phyloP scores from a whole-genome alignment of 2,329 filamentous ascomycete species.

The Calonectria pteridis region DNA sequence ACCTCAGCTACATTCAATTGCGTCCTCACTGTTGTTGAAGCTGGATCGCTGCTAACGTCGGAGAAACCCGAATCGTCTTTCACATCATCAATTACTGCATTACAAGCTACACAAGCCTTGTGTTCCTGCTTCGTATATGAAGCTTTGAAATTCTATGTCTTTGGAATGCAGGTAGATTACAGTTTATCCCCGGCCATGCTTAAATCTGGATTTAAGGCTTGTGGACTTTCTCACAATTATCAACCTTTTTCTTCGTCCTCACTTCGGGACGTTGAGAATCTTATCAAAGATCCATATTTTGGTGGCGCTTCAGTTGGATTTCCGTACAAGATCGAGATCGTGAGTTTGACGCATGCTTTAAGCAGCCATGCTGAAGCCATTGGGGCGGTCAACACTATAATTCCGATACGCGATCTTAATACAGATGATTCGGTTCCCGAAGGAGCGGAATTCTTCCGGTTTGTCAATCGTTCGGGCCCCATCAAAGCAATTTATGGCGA shows the following conservation, averaged over 20 bases:
- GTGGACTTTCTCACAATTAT: conserved; percentile 77
- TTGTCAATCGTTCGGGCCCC: conserved; percentile 71
- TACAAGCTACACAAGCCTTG: conserved; percentile 73
- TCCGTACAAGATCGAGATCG: conserved; percentile 81
- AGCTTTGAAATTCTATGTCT: conserved; percentile 78
- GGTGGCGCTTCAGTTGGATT: conserved; percentile 80
- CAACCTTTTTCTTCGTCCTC: conserved; percentile 72
- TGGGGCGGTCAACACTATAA: conserved; percentile 81
- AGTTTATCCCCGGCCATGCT: conserved; percentile 84
- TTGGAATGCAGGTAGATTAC: conserved; percentile 79
- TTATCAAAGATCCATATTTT: conserved; percentile 75
- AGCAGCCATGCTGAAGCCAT: conserved; percentile 81
- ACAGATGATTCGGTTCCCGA: conserved; percentile 68
- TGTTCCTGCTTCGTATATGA: conserved; percentile 76
- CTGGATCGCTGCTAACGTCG: conserved; percentile 49
- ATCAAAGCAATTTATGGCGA: conserved; percentile 80
- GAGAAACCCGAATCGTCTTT: background rate
- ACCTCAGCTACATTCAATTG: conserved; percentile 76
- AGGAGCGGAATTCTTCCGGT: conserved; percentile 63
- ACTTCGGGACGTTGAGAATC: conserved; percentile 70
- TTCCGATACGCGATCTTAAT: conserved; percentile 73
- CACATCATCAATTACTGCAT: conserved; percentile 62
- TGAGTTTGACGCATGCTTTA: conserved; percentile 75
- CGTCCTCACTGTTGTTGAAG: conserved; percentile 70
- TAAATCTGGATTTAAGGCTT: conserved; percentile 74